A percentile compares a stretch with the other conserved stretches of the same genome.
Conservation (phyloP, 1,139 yeast species). For the Pichia sp. region DNA sequence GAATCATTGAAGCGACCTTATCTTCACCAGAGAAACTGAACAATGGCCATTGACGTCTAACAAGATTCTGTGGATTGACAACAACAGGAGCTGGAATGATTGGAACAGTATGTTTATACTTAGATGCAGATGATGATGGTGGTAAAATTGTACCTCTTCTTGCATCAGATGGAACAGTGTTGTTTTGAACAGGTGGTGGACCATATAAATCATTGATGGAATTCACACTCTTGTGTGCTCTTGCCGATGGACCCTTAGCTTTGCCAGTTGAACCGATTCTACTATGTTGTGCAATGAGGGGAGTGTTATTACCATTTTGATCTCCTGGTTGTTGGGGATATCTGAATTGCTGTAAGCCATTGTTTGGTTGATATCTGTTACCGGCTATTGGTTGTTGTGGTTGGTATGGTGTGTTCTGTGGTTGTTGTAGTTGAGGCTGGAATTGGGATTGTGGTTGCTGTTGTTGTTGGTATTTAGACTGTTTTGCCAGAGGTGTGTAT, state of each 20-base stretch:
- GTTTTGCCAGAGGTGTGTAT: not conserved
- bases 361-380: not conserved
- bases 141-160: slow-evolving; percentile 20
- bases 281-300: not conserved
- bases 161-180: slow-evolving; percentile 21
- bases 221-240: slow-evolving; percentile 9
- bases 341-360: not conserved
- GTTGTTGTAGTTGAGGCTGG: not conserved
- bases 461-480: slow-evolving; percentile 3
- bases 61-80: slow-evolving; percentile 32
- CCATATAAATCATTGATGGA: slow-evolving; percentile 29
- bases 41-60: slow-evolving; percentile 68
- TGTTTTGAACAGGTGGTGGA: slow-evolving; percentile 24
- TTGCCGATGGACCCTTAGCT: not conserved
- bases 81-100: slow-evolving; percentile 35
- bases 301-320: not conserved
- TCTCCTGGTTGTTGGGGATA: not conserved
- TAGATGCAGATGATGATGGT: slow-evolving; percentile 24
- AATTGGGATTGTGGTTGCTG: slow-evolving; percentile 2
- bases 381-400: not conserved
- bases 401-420: slow-evolving; percentile 1
- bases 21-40: slow-evolving; percentile 64
- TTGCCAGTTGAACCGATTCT: slow-evolving; percentile 2
- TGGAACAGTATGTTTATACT: slow-evolving; percentile 4
- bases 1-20: slow-evolving; percentile 45